Conservation (phyloP, 805 yeast genomes). For the Nakazawaea anatomiae region DNA sequence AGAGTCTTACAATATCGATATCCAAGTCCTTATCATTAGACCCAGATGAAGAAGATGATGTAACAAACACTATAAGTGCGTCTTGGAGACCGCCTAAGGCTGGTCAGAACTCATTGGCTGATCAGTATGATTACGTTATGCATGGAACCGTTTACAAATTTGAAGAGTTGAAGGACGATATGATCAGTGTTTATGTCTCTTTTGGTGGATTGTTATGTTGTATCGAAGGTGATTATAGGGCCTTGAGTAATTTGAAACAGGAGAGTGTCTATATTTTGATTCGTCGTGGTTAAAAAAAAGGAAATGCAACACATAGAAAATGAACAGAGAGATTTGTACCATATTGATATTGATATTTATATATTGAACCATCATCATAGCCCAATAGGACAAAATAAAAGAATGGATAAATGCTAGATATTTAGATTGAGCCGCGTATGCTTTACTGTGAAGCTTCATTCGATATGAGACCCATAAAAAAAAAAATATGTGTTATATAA, state of each 20-base stretch:
- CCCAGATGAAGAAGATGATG: constrained; percentile 39
- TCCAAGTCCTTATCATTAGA: constrained; percentile 68
- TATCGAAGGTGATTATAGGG: constrained; percentile 91
- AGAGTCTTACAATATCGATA: constrained; percentile 77
- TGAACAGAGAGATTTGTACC: not conserved
- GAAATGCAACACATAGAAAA: constrained; percentile 21
- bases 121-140: constrained; percentile 97
- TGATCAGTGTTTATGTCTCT: constrained; percentile 84
- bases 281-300: constrained; percentile 38
- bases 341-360: not conserved
- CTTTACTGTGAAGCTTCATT: too few species aligned
- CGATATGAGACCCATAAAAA: too few species aligned
- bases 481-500: too few species aligned
- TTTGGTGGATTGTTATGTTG: constrained; percentile 94
- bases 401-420: too few species aligned
- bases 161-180: constrained; percentile 69
- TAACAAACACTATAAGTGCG: constrained; percentile 43
- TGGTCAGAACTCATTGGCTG: constrained; percentile 83
- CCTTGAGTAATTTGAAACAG: constrained; percentile 83
- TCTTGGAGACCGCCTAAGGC: constrained; percentile 83
- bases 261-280: constrained; percentile 88
- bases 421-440: too few species aligned
- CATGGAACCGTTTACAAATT: constrained; percentile 96
- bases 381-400: too few species aligned
- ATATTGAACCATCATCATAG: too few species aligned